Conservation (phyloP, 2,329 filamentous ascomycete species). For the Cladobotryum mycophilum region DNA sequence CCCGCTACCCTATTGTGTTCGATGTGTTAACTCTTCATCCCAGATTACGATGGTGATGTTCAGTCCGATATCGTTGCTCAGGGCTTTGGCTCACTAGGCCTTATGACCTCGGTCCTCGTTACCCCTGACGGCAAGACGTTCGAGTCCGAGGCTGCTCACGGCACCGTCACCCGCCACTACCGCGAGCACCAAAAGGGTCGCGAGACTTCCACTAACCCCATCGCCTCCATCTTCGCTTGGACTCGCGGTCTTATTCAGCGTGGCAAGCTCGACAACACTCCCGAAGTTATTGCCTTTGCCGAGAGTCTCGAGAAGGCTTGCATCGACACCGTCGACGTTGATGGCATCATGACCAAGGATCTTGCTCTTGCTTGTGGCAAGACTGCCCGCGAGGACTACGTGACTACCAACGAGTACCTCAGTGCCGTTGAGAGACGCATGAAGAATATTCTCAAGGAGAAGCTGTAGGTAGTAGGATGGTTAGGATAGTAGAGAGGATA, state of each 20-base stretch:
- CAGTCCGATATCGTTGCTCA: slow-evolving; percentile 98
- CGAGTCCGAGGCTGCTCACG: slow-evolving; percentile 96
- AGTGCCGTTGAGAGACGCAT: slow-evolving; percentile 86
- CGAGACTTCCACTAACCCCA: slow-evolving; percentile 97
- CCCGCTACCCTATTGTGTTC: background rate
- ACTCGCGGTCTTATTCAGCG: slow-evolving; percentile 90
- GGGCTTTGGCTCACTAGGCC: slow-evolving; percentile 93
- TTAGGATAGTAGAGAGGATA: slow-evolving; percentile 2
- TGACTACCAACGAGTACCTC: slow-evolving; percentile 88
- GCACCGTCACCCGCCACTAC: slow-evolving; percentile 96
- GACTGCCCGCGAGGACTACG: slow-evolving; percentile 76
- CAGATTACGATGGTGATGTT: slow-evolving; percentile 98
- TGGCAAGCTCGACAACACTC: slow-evolving; percentile 87
- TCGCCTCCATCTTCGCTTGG: slow-evolving; percentile 98
- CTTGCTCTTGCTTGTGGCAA: slow-evolving; percentile 91
- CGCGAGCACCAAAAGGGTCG: slow-evolving; percentile 97
- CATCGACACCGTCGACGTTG: slow-evolving; percentile 85
- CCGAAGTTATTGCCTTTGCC: slow-evolving; percentile 84
- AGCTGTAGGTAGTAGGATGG: slow-evolving; percentile 47
- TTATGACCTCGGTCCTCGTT: slow-evolving; percentile 97
- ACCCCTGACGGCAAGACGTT: slow-evolving; percentile 96
- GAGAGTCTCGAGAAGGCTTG: slow-evolving; percentile 90
- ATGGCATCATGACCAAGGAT: slow-evolving; percentile 99
- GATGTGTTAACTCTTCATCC: background rate
- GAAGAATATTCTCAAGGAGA: slow-evolving; percentile 72